phyloP scores from a whole-genome alignment of 1,284 basidiomycete species.

The Ustilago bromivora region DNA sequence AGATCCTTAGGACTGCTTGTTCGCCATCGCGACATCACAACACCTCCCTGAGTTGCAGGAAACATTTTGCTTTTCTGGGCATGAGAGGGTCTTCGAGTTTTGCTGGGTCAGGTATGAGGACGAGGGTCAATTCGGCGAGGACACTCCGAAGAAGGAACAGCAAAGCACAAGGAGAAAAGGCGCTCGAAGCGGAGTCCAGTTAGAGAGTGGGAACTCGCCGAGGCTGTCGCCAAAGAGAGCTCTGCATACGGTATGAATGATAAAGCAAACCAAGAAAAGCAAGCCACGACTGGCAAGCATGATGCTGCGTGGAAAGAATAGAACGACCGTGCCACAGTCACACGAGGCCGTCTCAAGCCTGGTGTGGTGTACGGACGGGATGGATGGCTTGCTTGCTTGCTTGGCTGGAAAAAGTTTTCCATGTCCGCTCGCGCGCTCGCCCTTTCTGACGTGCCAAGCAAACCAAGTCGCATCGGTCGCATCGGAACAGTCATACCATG shows the following conservation, averaged over 20 bases:
- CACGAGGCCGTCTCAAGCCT: constrained; percentile 1
- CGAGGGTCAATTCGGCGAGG: too few relatives aligned
- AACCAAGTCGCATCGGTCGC: constrained; percentile 18
- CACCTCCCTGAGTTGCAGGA: not conserved
- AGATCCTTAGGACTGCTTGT: not conserved
- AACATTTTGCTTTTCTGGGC: not conserved
- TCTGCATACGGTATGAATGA: not conserved
- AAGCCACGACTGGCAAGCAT: constrained; percentile 10
- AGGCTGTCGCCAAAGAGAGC: not conserved
- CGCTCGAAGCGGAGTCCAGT: not conserved
- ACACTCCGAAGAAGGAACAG: too few relatives aligned
- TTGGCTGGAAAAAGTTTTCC: not conserved
- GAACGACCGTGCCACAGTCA: not conserved
- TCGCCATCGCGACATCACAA: not conserved
- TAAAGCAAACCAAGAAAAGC: not conserved
- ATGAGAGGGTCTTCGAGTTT: not conserved
- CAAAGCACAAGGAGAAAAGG: not conserved
- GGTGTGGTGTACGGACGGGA: not conserved
- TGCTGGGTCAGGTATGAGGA: not conserved
- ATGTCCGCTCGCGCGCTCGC: constrained; percentile 21
- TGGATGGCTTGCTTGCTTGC: not conserved
- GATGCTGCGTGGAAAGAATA: not conserved
- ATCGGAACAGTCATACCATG: constrained; percentile 16
- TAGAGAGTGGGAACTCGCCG: not conserved
- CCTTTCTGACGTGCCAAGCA: constrained; percentile 32